Evolutionary conservation across 2,329 filamentous ascomycete species (phyloP), one percentile per base, ranked within the genome.

Genomic region (Periconia digitata): DNA sequence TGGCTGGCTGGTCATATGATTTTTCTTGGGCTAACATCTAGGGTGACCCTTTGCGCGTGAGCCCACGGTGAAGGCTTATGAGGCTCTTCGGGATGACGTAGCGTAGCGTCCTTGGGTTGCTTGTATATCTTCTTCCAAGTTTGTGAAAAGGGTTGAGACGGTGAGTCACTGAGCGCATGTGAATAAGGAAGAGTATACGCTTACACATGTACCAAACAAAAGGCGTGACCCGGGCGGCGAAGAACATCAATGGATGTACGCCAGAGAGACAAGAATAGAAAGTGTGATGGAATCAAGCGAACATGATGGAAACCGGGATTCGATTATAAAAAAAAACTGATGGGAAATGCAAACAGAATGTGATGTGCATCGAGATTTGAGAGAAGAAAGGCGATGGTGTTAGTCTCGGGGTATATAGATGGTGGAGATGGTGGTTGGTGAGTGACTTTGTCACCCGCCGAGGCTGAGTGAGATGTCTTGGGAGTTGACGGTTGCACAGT

Each of bases 381-480:
- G 27, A 10, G 27, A 10, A 32, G 27, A 32, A n/a, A 38, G 35
- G 13, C 35, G 16, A 38, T 38, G 35, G 20, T 21, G 20, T 13
- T 38, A 38, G 35, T n/a, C 20, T 13, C 3, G 16, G 13, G 18
- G 18, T 38, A 38, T 32, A 32, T 6, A 8, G n/a, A 10, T 24
- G 18, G 32, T 18, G 17, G 32, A 32, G 10, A 32, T 4, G 27
- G 27, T 15, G n/a, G 10, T 10, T 32, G n/a, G 27, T 15, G 27
- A 40, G 38, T 40, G 38, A 24, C 21, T 40, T 40, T n/a, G 43
- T 46, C 43, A 46, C 23, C 37, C 27, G 43, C 43, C 37, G 43
- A 45, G 43, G 36, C 43, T 46, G 35, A 22, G 36, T 32, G 43
- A 46, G 37, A 46, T 23, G 35, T 13, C 17, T 42, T 42, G 3